Evolutionary conservation across 148 eudicot species (phyloP).

Genomic region (Fagopyrum esculentum): DNA sequence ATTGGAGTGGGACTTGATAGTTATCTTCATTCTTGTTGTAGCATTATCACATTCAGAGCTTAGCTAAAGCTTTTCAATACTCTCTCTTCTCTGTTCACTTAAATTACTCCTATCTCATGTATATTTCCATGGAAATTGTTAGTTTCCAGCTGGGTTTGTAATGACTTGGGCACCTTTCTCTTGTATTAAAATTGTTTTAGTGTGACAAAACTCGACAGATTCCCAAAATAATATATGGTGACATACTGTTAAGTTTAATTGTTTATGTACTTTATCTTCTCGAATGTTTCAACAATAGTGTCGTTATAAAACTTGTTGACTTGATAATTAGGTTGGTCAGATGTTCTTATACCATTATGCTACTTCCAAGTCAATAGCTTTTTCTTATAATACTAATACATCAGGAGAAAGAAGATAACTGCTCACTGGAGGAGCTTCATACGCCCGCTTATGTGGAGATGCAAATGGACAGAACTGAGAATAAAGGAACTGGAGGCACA

Average conservation of each 20-base stretch:
- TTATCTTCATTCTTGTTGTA: background rate
- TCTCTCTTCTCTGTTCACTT: background rate
- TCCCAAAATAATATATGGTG: background rate
- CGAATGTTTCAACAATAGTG: background rate
- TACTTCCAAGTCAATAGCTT: background rate
- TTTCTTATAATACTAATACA: slow-evolving; percentile 5
- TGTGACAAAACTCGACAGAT: background rate
- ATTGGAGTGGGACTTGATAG: background rate
- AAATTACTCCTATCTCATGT: background rate
- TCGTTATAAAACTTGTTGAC: background rate
- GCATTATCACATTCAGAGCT: background rate
- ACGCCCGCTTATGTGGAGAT: slow-evolving; percentile 94
- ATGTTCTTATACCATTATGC: background rate
- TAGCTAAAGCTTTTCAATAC: background rate
- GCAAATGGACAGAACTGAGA: slow-evolving; percentile 92
- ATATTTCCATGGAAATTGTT: background rate
- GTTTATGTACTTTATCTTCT: background rate
- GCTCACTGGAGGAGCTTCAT: slow-evolving; percentile 85
- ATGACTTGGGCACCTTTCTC: background rate
- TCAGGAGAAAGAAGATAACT: slow-evolving; percentile 71
- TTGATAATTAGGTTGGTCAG: background rate
- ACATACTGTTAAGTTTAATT: background rate
- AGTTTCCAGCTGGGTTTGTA: background rate
- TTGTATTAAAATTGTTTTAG: background rate
- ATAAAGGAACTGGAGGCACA: slow-evolving; percentile 73